Conservation (phyloP, 495 filamentous ascomycete species). For the Hypoxylon lienhwacheense region DNA sequence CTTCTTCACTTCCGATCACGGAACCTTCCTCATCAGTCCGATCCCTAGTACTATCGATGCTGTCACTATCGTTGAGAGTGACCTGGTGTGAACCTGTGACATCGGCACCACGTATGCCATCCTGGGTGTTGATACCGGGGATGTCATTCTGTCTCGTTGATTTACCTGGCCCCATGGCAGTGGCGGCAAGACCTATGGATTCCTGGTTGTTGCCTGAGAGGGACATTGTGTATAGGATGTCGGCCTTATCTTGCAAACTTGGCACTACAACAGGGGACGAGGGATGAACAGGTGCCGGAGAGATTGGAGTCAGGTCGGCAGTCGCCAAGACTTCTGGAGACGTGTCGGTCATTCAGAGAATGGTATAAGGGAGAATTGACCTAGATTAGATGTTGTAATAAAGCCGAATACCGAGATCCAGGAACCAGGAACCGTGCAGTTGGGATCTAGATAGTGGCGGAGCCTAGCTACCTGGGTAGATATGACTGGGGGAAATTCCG, state of each 20-base stretch:
- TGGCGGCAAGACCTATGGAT: background rate
- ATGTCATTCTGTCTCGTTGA: background rate
- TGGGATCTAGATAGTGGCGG: no score
- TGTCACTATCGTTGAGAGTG: slow-evolving; percentile 10
- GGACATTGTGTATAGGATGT: slow-evolving; percentile 24
- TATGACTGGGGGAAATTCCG: no score
- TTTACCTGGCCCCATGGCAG: background rate
- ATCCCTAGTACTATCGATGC: slow-evolving; percentile 15
- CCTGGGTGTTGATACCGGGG: background rate
- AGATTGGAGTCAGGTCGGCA: slow-evolving; percentile 41
- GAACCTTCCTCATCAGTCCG: slow-evolving; percentile 34
- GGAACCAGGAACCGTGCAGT: background rate
- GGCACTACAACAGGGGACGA: slow-evolving; percentile 43
- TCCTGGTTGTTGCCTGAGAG: background rate
- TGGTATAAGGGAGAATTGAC: background rate
- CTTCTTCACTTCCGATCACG: slow-evolving; percentile 24
- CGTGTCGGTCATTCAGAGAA: slow-evolving; percentile 41
- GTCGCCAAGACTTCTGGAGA: slow-evolving; percentile 42
- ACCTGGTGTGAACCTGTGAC: background rate
- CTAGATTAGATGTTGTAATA: background rate
- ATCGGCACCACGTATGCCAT: background rate
- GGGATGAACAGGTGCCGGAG: slow-evolving; percentile 40
- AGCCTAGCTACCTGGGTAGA: no score
- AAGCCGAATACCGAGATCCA: background rate
- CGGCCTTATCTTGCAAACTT: slow-evolving; percentile 44